phyloP scores from a whole-genome alignment of 257 asterid genomes.

The Prunella vulgaris region DNA sequence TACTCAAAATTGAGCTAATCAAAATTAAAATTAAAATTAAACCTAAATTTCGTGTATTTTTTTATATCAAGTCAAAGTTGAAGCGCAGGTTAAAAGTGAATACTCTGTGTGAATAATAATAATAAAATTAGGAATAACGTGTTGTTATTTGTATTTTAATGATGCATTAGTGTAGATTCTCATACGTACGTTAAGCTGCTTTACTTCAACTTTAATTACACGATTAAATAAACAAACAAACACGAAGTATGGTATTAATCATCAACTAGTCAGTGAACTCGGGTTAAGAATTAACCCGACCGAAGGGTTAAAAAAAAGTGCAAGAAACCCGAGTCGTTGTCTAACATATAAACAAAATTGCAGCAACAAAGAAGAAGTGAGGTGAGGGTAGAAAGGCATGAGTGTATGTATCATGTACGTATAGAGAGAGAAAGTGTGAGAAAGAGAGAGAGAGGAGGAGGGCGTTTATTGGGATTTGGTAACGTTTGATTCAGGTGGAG shows the following conservation, averaged over 20 bases:
- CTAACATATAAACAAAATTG: constrained; percentile 9
- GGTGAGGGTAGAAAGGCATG: neutral
- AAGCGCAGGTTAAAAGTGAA: neutral
- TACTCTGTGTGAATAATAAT: neutral
- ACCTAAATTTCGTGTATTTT: no score
- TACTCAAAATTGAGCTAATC: no score
- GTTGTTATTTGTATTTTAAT: constrained; percentile 5
- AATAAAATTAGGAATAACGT: constrained; percentile 16
- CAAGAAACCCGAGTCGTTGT: constrained; percentile 17
- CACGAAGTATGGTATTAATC: constrained; percentile 1
- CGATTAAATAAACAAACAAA: neutral
- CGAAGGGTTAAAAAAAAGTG: constrained; percentile 9
- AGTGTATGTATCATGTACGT: constrained; percentile 15
- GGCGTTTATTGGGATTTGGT: constrained; percentile 27
- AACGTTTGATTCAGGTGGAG: constrained; percentile 38
- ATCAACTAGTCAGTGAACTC: constrained; percentile 19
- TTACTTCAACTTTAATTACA: constrained; percentile 2
- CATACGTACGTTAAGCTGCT: constrained; percentile 7
- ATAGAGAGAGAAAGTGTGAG: constrained; percentile 22
- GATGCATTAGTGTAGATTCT: constrained; percentile 15
- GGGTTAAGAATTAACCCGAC: constrained; percentile 31
- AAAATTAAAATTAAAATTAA: no score
- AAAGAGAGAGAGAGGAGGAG: neutral
- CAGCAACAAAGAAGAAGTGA: constrained; percentile 17
- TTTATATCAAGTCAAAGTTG: neutral